A percentile compares a stretch with the other conserved stretches of the same genome.
These are phyloP conservation scores for Carex littledalei DNA, from an alignment of 176 grass and related monocot genomes.

Conservation along the genomic window DNA sequence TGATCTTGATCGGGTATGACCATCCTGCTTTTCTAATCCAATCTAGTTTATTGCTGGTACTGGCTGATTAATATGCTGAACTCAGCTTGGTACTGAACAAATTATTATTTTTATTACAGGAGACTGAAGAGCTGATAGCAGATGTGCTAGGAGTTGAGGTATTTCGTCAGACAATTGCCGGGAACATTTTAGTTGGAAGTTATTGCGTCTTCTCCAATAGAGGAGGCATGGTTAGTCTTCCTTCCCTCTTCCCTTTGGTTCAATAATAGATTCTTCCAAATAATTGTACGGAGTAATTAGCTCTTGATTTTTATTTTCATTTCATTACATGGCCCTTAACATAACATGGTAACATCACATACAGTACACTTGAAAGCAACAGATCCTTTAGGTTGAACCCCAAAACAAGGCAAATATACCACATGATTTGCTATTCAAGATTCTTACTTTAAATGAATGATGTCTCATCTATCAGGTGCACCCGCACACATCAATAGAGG, in stretches of 20 bases:
- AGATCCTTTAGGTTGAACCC: not conserved
- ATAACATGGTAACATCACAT: not conserved
- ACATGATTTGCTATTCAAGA: not conserved
- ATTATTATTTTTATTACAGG: slow-evolving; percentile 28
- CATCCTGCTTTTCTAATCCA: not conserved
- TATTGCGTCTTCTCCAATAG: slow-evolving; percentile 78
- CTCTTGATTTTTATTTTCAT: not conserved
- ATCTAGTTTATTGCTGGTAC: not conserved
- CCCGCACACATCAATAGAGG: slow-evolving; percentile 93
- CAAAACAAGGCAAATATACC: not conserved
- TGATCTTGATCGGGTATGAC: slow-evolving; percentile 78
- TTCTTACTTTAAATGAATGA: not conserved
- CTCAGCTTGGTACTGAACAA: not conserved
- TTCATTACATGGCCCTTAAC: not conserved
- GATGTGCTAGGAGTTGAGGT: slow-evolving; percentile 94
- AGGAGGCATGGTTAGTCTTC: slow-evolving; percentile 64
- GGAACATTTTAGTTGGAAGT: slow-evolving; percentile 94
- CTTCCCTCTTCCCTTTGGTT: not conserved
- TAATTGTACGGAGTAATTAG: not conserved
- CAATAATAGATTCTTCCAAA: not conserved
- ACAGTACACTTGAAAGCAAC: not conserved
- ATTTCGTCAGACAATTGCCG: slow-evolving; percentile 82
- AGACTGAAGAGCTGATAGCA: slow-evolving; percentile 88
- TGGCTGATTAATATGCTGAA: not conserved
- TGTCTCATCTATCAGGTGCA: slow-evolving; percentile 52